Base-by-base conservation (phyloP, 2,329 filamentous ascomycete genomes). In the Pseudogymnoascus sp. region DNA sequence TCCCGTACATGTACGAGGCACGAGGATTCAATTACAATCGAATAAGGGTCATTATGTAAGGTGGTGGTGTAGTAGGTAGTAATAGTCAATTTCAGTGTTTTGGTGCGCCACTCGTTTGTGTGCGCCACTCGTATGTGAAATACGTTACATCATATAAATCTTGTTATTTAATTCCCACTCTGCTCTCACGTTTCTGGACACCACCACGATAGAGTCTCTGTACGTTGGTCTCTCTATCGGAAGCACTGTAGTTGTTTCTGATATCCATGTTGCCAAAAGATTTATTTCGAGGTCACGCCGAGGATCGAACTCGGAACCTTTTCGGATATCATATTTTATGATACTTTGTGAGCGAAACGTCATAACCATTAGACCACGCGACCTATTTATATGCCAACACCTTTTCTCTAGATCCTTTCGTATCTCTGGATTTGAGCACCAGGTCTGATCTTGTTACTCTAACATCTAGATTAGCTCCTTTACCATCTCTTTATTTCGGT, bases 281-380 rank as follows among this genome's bases (percentile, higher is more conserved):
- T 23, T 42, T 12, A 6, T 43, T 43, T 14, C 11, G 14, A 49
- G 43, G 43, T 49, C 43, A 49, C 21, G 21, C 43, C 43, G 43
- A 49, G 43, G 43, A 49, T 49, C 43, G 43, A 49, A 49, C 43
- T 49, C 43, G 43, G 43, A 49, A 49, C 43, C 43, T 49, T 49
- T 49, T 49, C 43, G 43, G 43, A 49, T 49, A 49, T 49, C 43
- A 49, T 25, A 28, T n/a, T n/a, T 25, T 3, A 25, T 49, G 43
- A 49, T 49, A 49, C 43, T 49, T 49, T 49, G 43, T 49, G 43
- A 49, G 43, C 43, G 43, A 49, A 49, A 49, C 42, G 43, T 49
- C 43, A 49, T 49, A 49, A 49, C 43, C 43, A 25, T 49, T 49
- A 25, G 43, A 49, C 43, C 43, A 25, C 43, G 43, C 23, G 18